Conservation (phyloP, 2,329 filamentous ascomycete species). For the Hymenoscyphus albidus region DNA sequence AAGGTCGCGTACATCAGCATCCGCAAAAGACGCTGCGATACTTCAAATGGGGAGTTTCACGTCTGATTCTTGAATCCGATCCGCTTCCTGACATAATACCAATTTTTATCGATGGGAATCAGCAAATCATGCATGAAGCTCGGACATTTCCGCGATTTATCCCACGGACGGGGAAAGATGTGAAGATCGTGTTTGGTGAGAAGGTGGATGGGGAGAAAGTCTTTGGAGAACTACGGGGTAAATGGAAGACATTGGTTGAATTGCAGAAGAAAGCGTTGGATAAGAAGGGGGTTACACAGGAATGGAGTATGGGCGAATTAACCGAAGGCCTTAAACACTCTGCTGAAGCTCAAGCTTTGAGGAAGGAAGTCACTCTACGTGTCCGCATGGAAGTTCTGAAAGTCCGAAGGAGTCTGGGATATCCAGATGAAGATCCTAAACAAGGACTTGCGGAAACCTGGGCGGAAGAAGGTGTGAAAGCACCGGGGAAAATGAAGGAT, state of each 20-base stretch:
- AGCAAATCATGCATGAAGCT: slow-evolving; percentile 83
- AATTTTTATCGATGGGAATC: slow-evolving; percentile 90
- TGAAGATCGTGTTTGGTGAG: slow-evolving; percentile 76
- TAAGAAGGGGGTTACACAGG: slow-evolving; percentile 31
- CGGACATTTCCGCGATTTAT: slow-evolving; percentile 75
- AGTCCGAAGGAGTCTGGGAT: slow-evolving; percentile 65
- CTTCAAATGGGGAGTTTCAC: slow-evolving; percentile 96
- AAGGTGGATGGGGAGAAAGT: slow-evolving; percentile 66
- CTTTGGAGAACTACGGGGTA: slow-evolving; percentile 72
- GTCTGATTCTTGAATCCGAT: slow-evolving; percentile 84
- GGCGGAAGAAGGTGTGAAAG: slow-evolving; percentile 51
- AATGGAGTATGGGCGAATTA: slow-evolving; percentile 53
- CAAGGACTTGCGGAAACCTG: slow-evolving; percentile 78
- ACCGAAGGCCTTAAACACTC: slow-evolving; percentile 63
- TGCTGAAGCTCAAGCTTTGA: slow-evolving; percentile 69
- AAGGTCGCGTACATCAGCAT: slow-evolving; percentile 90
- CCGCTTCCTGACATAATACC: slow-evolving; percentile 85
- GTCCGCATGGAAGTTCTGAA: slow-evolving; percentile 78
- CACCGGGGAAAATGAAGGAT: slow-evolving; percentile 56
- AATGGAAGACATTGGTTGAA: slow-evolving; percentile 67
- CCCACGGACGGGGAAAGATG: slow-evolving; percentile 66
- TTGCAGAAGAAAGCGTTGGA: slow-evolving; percentile 44
- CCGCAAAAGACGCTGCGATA: slow-evolving; percentile 78
- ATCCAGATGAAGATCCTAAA: slow-evolving; percentile 73
- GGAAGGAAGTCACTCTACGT: slow-evolving; percentile 74